Conservation (phyloP, 1,284 basidiomycete species). For the Rhizoctonia solani region DNA sequence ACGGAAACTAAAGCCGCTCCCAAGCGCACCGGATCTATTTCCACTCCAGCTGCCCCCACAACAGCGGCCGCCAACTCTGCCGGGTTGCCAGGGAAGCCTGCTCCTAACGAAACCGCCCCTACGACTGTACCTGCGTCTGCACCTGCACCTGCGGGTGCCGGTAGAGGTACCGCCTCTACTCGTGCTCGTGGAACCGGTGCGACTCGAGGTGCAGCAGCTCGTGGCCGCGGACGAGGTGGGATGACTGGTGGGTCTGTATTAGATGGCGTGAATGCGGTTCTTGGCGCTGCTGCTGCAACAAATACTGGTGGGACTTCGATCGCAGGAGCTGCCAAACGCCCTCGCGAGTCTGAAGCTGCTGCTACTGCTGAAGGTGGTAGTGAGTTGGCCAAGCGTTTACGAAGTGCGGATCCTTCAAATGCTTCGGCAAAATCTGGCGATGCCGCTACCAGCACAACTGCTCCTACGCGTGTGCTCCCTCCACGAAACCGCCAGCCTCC, state of each 20-base stretch:
- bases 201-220: constrained; percentile 18
- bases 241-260: constrained; percentile 31
- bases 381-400: constrained; percentile 23
- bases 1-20: not conserved
- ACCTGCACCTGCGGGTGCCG: not conserved
- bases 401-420: constrained; percentile 16
- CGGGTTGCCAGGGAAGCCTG: constrained; percentile 4
- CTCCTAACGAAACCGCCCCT: constrained; percentile 7
- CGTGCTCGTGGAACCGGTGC: constrained; percentile 1
- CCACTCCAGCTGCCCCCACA: not conserved
- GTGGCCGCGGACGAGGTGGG: constrained; percentile 26
- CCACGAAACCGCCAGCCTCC: constrained; percentile 21
- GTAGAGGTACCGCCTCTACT: constrained; percentile 22
- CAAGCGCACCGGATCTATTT: constrained; percentile 15
- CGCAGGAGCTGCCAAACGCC: constrained; percentile 36
- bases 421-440: constrained; percentile 1
- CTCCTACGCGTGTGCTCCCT: constrained; percentile 13
- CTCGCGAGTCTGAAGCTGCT: constrained; percentile 24
- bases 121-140: not conserved
- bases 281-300: constrained; percentile 4
- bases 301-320: constrained; percentile 32
- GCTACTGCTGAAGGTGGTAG: not conserved
- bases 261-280: constrained; percentile 27
- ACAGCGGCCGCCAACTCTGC: not conserved
- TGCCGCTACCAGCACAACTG: not conserved